Base-by-base conservation (phyloP, 331 rosid genomes). In the Malus hybrid region DNA sequence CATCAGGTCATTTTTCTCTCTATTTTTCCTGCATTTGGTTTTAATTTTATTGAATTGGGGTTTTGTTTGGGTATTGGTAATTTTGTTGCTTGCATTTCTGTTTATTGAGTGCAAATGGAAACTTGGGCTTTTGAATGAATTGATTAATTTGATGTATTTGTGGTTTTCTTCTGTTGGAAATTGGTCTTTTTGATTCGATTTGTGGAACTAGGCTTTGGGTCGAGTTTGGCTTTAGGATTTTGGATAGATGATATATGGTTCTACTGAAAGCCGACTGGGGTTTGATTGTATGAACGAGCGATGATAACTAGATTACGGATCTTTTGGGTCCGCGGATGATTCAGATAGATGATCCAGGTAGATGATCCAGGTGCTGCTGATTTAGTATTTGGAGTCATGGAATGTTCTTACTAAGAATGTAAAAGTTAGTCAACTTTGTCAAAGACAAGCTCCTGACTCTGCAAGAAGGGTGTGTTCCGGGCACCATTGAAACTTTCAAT, bases 1-100 rank as follows among this genome's bases (percentile, higher is more conserved):
- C 99, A 94, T 75, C 99, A 94, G 99, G 99, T 90, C 27, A 20
- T 55, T 50, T n/a, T 69, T 7, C 36, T 79, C 31, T 66, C 7
- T 62, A 42, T 42, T 42, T 32, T 5, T 20, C 16, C 12, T 50
- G 63, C 46, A 24, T 33, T 72, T 72, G 44, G 16, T 54, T 54
- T 16, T 16, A 5, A 11, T 27, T 57, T 31, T 10, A 29, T 39
- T 69, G 14, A 24, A 4, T 65, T 20, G 29, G 57, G 80, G 60
- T 60, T 22, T 22, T 39, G 16, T 62, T 13, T 34, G 8, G 54
- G 19, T 75, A 12, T 34, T 24, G 62, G 7, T 12, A n/a, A 15
- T 27, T 6, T 60, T 27, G 48, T 27, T 63, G 69, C 32, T 50
- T 63, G 61, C n/a, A 11, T 68, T 15, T 13, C 46, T 67, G 5